phyloP scores from a whole-genome alignment of 2,329 filamentous ascomycete species.

The Dactylella cylindrospora region DNA sequence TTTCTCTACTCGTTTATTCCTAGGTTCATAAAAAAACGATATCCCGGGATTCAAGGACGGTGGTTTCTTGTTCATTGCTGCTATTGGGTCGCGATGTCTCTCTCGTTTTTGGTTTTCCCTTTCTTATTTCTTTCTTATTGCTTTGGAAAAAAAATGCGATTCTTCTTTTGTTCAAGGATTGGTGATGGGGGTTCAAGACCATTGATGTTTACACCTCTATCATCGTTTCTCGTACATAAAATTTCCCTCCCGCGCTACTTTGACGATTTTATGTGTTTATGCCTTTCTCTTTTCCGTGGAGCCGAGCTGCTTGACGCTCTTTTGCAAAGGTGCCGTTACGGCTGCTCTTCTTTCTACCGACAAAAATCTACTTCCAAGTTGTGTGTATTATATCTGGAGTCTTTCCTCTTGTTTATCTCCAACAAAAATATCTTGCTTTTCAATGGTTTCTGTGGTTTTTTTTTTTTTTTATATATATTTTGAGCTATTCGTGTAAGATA shows the following conservation, averaged over 20 bases:
- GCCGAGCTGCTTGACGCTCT: slow-evolving; percentile 21
- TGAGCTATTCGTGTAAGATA: no score
- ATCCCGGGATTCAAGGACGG: slow-evolving; percentile 17
- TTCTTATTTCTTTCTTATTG: slow-evolving; percentile 14
- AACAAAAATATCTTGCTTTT: slow-evolving; percentile 23
- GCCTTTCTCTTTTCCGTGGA: slow-evolving; percentile 23
- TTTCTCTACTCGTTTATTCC: slow-evolving; percentile 6
- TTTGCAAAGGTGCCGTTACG: slow-evolving; percentile 4
- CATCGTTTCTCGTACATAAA: slow-evolving; percentile 38
- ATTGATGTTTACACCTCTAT: background rate
- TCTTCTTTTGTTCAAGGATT: slow-evolving; percentile 4
- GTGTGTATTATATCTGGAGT: slow-evolving; percentile 44
- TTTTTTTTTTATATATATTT: slow-evolving; percentile 17
- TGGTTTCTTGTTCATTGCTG: slow-evolving; percentile 24
- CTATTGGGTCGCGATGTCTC: slow-evolving; percentile 6
- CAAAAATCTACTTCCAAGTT: slow-evolving; percentile 23
- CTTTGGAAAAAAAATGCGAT: background rate
- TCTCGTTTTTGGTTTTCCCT: slow-evolving; percentile 1
- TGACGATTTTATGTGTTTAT: slow-evolving; percentile 40
- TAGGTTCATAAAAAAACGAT: slow-evolving; percentile 9
- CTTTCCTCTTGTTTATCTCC: slow-evolving; percentile 19
- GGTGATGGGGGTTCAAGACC: background rate
- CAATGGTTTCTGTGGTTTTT: background rate
- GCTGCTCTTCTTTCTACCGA: slow-evolving; percentile 1
- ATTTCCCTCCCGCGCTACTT: slow-evolving; percentile 15